A percentile compares a stretch with the other conserved stretches of the same genome.
Evolutionary conservation across 108 stramenopile genomes (phyloP).

Genomic region (Asterionellopsis glacialis): DNA sequence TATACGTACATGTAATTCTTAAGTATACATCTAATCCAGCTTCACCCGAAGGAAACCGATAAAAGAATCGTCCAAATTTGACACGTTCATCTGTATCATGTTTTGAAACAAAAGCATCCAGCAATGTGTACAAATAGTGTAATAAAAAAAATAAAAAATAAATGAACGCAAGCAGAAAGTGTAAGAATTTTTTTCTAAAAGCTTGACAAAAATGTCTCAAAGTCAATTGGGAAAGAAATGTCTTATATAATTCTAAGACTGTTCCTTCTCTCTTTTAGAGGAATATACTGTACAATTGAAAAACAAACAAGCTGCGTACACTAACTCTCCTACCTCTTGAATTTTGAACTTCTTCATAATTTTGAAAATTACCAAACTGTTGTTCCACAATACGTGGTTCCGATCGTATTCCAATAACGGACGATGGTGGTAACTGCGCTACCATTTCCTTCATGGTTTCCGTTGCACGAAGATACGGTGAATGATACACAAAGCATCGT

Average conservation of each 20-base stretch:
- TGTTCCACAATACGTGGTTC: conserved; percentile 78
- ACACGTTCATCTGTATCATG: conserved; percentile 45
- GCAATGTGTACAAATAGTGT: conserved; percentile 4
- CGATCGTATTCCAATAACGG: conserved; percentile 46
- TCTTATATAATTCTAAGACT: not conserved
- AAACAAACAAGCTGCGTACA: conserved; percentile 5
- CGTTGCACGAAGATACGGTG: conserved; percentile 50
- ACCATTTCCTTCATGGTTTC: conserved; percentile 40
- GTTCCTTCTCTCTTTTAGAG: not conserved
- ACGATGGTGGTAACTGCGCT: conserved; percentile 7
- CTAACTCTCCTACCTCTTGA: conserved; percentile 5
- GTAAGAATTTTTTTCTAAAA: too few relatives aligned
- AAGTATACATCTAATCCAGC: conserved; percentile 55
- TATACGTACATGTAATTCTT: conserved; percentile 31
- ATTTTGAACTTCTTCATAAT: conserved; percentile 22
- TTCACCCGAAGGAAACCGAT: conserved; percentile 53
- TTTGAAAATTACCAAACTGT: conserved; percentile 83
- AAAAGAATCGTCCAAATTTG: conserved; percentile 55
- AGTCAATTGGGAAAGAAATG: not conserved
- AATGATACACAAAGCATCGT: conserved; percentile 24
- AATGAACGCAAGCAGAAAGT: too few relatives aligned
- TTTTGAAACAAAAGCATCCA: conserved; percentile 39
- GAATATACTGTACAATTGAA: not conserved
- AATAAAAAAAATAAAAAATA: not conserved
- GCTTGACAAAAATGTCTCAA: too few relatives aligned